Evolutionary conservation across 2,329 filamentous ascomycete species (phyloP).

Genomic region (Fusarium marasasianum): DNA sequence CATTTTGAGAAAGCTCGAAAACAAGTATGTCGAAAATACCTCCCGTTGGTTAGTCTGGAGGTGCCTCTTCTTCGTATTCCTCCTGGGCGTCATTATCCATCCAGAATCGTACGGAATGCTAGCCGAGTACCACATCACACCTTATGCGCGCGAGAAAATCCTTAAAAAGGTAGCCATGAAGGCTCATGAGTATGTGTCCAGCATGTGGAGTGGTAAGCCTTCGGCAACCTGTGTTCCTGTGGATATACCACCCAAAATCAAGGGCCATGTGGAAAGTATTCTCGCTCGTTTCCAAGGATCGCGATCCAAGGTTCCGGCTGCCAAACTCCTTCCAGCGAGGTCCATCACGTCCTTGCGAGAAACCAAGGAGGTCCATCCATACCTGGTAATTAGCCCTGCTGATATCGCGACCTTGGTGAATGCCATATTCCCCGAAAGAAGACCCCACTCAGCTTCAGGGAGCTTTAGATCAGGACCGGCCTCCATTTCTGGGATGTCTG

Average conservation of each 20-base stretch:
- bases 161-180: conserved; percentile 82
- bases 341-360: conserved; percentile 78
- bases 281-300: conserved; percentile 69
- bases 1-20: conserved; percentile 80
- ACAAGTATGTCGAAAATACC: conserved; percentile 76
- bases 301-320: conserved; percentile 57
- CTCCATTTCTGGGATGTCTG: conserved; percentile 74
- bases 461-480: conserved; percentile 73
- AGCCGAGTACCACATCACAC: conserved; percentile 90
- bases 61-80: conserved; percentile 91
- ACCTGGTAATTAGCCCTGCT: conserved; percentile 80
- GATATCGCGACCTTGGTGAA: conserved; percentile 85
- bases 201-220: conserved; percentile 76
- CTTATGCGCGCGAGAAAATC: conserved; percentile 86
- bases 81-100: conserved; percentile 84
- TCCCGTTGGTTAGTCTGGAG: conserved; percentile 87
- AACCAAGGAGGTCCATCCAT: conserved; percentile 81
- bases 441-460: conserved; percentile 70
- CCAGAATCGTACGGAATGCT: conserved; percentile 85
- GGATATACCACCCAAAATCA: conserved; percentile 68
- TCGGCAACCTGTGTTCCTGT: conserved; percentile 61
- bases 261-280: conserved; percentile 76
- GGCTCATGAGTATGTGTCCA: conserved; percentile 81
- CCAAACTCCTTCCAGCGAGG: conserved; percentile 74
- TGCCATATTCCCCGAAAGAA: conserved; percentile 80